phyloP scores from a whole-genome alignment of 108 stramenopile genomes.

The Skeletonema potamos region DNA sequence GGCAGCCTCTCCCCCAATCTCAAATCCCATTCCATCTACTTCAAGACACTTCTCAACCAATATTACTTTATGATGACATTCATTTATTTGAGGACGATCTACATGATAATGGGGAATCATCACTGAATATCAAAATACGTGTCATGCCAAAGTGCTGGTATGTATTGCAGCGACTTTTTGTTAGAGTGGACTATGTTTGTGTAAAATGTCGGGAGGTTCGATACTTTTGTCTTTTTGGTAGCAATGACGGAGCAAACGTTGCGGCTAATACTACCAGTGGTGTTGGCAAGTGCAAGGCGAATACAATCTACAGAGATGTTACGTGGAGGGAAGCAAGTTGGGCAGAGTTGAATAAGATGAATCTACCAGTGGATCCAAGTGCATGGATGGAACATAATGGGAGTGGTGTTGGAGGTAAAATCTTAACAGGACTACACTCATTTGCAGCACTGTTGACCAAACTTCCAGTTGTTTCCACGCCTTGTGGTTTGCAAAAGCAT shows the following conservation, averaged over 20 bases:
- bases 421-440: neutral
- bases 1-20: conserved; percentile 48
- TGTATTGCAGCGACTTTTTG: conserved; percentile 54
- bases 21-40: conserved; percentile 59
- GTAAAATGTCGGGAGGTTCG: conserved; percentile 67
- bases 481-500: conserved; percentile 43
- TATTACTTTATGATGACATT: conserved; percentile 72
- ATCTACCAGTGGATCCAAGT: conserved; percentile 54
- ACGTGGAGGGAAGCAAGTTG: conserved; percentile 74
- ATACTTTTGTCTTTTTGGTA: conserved; percentile 35
- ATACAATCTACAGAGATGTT: conserved; percentile 66
- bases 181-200: conserved; percentile 69
- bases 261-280: neutral
- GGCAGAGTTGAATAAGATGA: conserved; percentile 48
- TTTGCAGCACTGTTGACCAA: conserved; percentile 31
- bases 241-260: neutral
- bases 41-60: conserved; percentile 63
- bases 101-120: conserved; percentile 79
- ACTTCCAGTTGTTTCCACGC: conserved; percentile 46
- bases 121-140: conserved; percentile 62
- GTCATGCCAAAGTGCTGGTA: conserved; percentile 77
- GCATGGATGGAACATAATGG: conserved; percentile 48
- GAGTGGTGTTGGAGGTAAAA: neutral
- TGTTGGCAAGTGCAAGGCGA: neutral
- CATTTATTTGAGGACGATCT: conserved; percentile 75